phyloP scores from a whole-genome alignment of 495 filamentous ascomycete genomes.

The Penicillium waksmanii region DNA sequence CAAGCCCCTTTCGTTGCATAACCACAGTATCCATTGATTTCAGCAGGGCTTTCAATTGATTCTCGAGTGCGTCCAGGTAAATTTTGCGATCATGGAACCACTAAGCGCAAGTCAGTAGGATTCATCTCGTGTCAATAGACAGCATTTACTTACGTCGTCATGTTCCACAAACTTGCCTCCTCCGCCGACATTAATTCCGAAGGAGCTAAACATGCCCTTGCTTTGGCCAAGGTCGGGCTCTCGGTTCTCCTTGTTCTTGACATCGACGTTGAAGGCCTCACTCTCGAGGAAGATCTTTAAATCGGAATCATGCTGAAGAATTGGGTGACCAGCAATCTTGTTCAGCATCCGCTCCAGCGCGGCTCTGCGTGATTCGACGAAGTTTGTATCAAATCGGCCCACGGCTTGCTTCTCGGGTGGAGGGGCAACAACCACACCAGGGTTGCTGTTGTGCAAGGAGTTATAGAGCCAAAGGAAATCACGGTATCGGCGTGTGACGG shows the following conservation, averaged over 20 bases:
- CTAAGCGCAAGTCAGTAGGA: constrained; percentile 41
- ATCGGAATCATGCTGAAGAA: constrained; percentile 90
- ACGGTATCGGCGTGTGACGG: constrained; percentile 88
- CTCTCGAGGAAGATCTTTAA: constrained; percentile 96
- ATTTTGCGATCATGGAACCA: constrained; percentile 98
- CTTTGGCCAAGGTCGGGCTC: constrained; percentile 84
- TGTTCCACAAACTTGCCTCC: constrained; percentile 93
- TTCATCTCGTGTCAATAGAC: not conserved
- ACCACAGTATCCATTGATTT: constrained; percentile 95
- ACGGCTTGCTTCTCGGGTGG: constrained; percentile 98
- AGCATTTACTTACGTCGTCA: constrained; percentile 74
- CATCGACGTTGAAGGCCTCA: constrained; percentile 90
- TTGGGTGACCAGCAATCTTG: constrained; percentile 87
- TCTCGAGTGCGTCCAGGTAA: constrained; percentile 93
- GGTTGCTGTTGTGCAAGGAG: constrained; percentile 89
- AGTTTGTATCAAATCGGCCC: constrained; percentile 93
- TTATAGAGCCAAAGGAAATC: constrained; percentile 99
- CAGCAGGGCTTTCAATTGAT: constrained; percentile 88
- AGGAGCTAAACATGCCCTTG: constrained; percentile 87
- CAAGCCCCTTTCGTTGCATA: constrained; percentile 84
- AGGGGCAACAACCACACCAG: constrained; percentile 92
- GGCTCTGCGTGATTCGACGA: constrained; percentile 87
- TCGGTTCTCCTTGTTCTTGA: constrained; percentile 96
- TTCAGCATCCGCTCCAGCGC: constrained; percentile 97
- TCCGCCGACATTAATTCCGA: constrained; percentile 75